Evolutionary conservation across 2,329 filamentous ascomycete genomes (phyloP).

Genomic region (Aaosphaeria arxii): DNA sequence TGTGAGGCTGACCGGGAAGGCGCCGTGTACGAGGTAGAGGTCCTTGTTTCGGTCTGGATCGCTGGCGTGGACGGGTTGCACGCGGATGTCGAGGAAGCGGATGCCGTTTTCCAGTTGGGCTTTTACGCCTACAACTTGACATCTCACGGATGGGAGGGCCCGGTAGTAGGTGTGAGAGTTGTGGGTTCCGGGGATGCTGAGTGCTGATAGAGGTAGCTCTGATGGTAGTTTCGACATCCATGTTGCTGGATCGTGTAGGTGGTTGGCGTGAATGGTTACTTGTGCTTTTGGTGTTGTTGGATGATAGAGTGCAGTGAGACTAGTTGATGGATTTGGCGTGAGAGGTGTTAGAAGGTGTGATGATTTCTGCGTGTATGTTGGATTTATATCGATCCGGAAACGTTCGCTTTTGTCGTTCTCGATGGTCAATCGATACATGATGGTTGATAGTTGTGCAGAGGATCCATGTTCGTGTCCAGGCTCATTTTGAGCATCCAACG

Average conservation of each 20-base stretch:
- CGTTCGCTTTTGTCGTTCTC: slow-evolving; percentile 56
- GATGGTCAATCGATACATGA: slow-evolving; percentile 73
- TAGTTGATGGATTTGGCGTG: slow-evolving; percentile 35
- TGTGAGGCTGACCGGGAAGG: slow-evolving; percentile 82
- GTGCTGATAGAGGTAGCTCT: slow-evolving; percentile 68
- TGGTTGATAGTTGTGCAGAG: slow-evolving; percentile 29
- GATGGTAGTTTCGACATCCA: slow-evolving; percentile 82
- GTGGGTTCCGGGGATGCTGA: slow-evolving; percentile 93
- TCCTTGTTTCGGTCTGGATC: slow-evolving; percentile 58
- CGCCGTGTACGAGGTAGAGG: slow-evolving; percentile 82
- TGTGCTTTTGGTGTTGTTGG: slow-evolving; percentile 41
- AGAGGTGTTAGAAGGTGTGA: slow-evolving; percentile 39
- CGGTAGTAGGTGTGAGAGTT: slow-evolving; percentile 84
- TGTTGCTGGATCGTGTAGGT: slow-evolving; percentile 43
- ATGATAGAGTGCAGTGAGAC: slow-evolving; percentile 44
- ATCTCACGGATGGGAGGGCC: slow-evolving; percentile 88
- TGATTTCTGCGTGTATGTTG: slow-evolving; percentile 54
- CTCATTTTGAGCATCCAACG: slow-evolving; percentile 48
- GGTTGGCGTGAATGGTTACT: slow-evolving; percentile 30
- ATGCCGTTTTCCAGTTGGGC: slow-evolving; percentile 86
- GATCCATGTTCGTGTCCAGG: not conserved
- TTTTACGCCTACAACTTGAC: slow-evolving; percentile 74
- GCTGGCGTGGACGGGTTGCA: slow-evolving; percentile 61
- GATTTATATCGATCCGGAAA: slow-evolving; percentile 65
- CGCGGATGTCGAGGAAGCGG: slow-evolving; percentile 89